Percentiles rank a stretch among this genome's conserved stretches.
Conservation (phyloP, 176 grass and related monocot genomes). For the Ampelocalamus luodianensis region DNA sequence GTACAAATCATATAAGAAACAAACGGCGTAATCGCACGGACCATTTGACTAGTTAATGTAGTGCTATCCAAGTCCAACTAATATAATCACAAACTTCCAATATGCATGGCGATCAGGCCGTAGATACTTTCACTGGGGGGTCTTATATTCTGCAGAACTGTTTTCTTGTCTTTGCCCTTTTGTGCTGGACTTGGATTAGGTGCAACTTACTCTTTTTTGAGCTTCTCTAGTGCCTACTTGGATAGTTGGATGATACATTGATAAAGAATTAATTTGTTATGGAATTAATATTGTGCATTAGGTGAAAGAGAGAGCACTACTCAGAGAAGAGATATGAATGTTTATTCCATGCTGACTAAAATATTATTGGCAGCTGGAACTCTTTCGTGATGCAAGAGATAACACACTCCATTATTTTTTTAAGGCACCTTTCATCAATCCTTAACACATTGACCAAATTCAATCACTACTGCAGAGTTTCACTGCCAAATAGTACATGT, state of each 20-base stretch:
- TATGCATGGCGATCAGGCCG: neutral
- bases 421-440: neutral
- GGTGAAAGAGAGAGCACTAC: neutral
- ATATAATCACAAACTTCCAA: neutral
- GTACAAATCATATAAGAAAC: too few species aligned
- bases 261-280: neutral
- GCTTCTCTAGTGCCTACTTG: neutral
- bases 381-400: conserved; percentile 25
- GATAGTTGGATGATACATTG: neutral
- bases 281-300: conserved; percentile 1
- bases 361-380: neutral
- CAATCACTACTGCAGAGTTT: neutral
- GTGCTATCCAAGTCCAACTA: neutral
- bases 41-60: neutral
- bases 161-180: neutral
- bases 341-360: conserved; percentile 21
- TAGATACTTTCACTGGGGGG: too few species aligned
- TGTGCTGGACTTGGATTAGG: neutral
- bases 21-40: too few species aligned
- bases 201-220: neutral
- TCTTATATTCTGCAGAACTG: too few species aligned
- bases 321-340: conserved; percentile 26
- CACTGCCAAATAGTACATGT: too few species aligned
- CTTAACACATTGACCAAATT: conserved; percentile 36
- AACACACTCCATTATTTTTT: neutral